These are phyloP conservation scores for Desmodesmus armatus DNA, from an alignment of 139 green algal species.

Conservation along the genomic window DNA sequence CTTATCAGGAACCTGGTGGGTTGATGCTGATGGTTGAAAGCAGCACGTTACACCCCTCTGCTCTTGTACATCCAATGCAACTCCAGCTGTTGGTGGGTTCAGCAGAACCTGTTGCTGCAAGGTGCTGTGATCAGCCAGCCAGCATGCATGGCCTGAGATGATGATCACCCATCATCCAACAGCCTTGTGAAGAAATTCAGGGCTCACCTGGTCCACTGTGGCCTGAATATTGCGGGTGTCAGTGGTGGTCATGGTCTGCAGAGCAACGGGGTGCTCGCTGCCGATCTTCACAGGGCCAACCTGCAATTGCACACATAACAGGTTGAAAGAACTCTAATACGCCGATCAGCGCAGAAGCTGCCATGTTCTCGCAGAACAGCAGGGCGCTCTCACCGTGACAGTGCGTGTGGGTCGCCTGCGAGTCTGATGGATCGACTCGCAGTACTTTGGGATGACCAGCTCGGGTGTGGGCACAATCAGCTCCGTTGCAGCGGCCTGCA, in stretches of 20 bases:
- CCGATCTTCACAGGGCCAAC: slow-evolving; percentile 95
- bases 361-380: not conserved
- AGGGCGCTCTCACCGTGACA: slow-evolving; percentile 68
- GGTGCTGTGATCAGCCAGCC: no score
- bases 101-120: no score
- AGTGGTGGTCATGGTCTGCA: slow-evolving; percentile 99
- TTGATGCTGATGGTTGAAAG: no score
- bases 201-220: slow-evolving; percentile 91
- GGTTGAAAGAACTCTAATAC: not conserved
- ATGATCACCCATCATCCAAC: no score
- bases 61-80: no score
- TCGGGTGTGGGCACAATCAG: slow-evolving; percentile 14
- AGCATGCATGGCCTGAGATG: no score
- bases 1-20: no score
- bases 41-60: no score
- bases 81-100: not conserved
- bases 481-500: slow-evolving; percentile 43
- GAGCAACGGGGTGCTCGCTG: slow-evolving; percentile 90
- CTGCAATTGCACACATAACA: slow-evolving; percentile 64
- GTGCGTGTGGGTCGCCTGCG: slow-evolving; percentile 88
- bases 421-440: slow-evolving; percentile 86
- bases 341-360: not conserved
- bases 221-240: slow-evolving; percentile 92
- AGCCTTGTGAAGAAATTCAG: no score
- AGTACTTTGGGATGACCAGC: slow-evolving; percentile 79